Evolutionary conservation across 129 eudicot species (phyloP).

Genomic region (Flaveria sonorensis): DNA sequence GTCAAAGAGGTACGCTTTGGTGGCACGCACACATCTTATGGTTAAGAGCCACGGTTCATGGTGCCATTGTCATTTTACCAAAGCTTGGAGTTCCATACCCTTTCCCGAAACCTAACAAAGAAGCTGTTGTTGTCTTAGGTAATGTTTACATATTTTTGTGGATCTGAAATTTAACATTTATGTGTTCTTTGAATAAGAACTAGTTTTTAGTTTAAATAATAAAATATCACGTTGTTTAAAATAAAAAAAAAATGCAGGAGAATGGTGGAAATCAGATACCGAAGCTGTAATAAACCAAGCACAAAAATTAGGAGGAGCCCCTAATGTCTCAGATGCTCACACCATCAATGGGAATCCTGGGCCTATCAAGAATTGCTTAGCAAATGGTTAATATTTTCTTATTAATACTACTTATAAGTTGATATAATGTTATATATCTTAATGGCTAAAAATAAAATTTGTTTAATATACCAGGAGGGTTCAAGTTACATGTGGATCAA

Average conservation of each 20-base stretch:
- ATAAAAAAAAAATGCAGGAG: conserved; percentile 43
- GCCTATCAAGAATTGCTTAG: conserved; percentile 48
- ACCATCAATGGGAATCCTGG: conserved; percentile 84
- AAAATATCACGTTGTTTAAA: too few species aligned
- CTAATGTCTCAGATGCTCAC: conserved; percentile 83
- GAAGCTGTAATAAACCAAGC: conserved; percentile 76
- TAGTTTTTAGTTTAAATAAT: not conserved
- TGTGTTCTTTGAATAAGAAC: not conserved
- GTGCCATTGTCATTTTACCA: conserved; percentile 77
- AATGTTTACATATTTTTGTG: not conserved
- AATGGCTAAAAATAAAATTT: not conserved
- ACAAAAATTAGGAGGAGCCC: conserved; percentile 54
- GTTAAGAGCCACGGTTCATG: conserved; percentile 88
- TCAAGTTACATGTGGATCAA: conserved; percentile 46
- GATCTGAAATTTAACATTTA: not conserved
- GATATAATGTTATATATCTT: too few species aligned
- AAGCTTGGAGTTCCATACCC: conserved; percentile 72
- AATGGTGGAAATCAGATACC: conserved; percentile 95
- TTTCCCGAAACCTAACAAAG: conserved; percentile 60
- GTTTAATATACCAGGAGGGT: conserved; percentile 44
- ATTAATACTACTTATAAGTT: not conserved
- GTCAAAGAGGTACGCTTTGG: conserved; percentile 84
- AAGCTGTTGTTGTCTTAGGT: conserved; percentile 65
- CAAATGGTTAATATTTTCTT: conserved; percentile 38
- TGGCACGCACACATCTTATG: conserved; percentile 93